Evolutionary conservation across 768 basidiomycete species (phyloP), one percentile per base, ranked within the genome.

Genomic region (Thelephora ganbajun): DNA sequence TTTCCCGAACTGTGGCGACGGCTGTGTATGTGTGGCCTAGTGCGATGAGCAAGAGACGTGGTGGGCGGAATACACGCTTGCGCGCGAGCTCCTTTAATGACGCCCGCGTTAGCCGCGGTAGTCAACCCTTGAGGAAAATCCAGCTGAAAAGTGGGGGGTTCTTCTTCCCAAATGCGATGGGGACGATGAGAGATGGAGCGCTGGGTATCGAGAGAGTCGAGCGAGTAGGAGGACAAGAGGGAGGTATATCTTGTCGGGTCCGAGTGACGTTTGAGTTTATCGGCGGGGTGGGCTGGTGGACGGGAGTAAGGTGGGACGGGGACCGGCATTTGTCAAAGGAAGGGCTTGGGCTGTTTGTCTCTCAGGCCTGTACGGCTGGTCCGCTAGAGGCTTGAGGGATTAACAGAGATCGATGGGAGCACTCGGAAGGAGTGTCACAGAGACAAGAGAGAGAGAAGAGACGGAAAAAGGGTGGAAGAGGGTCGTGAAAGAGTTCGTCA

Each of bases 1-100:
- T 48, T 37, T 14, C 22, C 42, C 14, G 47, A 18, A 16, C 19
- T 44, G 23, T 45, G 30, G 19, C 42, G 41, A 20, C 14, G 23
- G 14, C 26, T 41, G n/a, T 46, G 33, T 9, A 22, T 26, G 45
- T 30, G 11, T 26, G n/a, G n/a, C 33, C 48, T 37, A 2, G 36
- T 23, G 26, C 22, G 39, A 41, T 14, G 39, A 41, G 39, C 39
- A 22, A 63, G 58, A 33, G 61, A 58, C 20, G 54, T 70, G 54
- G 64, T 65, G 83, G 84, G 84, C 81, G 83, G 81, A 79, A 79
- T 73, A 70, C 80, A 79, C 78, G 80, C 79, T 75, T 85, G 72
- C 75, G 80, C 81, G 79, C 68, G 80, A 65, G 73, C 60, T 77
- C 83, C 83, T 83, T 86, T 85, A 83, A 83, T 84, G 69, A 77